Evolutionary conservation across 1,284 basidiomycete species (phyloP), one percentile per base, ranked within the genome.

Genomic region (Agaricales sp.): DNA sequence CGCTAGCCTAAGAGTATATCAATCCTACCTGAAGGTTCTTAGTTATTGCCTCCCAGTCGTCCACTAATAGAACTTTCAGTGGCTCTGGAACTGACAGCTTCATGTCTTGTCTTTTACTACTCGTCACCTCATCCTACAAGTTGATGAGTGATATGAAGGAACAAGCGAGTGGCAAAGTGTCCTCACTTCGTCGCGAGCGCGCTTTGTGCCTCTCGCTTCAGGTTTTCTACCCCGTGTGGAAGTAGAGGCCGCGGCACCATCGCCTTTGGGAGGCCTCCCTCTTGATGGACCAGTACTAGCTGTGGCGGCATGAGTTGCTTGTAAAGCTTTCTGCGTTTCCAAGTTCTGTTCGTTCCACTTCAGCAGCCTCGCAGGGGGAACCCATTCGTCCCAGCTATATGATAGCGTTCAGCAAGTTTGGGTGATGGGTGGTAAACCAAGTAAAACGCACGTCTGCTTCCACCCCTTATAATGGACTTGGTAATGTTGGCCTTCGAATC

Each of bases 381-480:
- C 95, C 92, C 92, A 98, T 73, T 99, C 95, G 68, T 98, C 95
- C 95, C 95, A 98, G 53, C 91, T 95, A 50, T 41, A 46, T 14
- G 43, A 46, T 20, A 43, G 43, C 43, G 46, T 51, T 25, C 24
- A 35, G 16, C 8, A 22, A 41, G 12, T 22, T 25, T 35, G 22
- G 52, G 35, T 39, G 26, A 18, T 48, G 38, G 8, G 49, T 44
- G 8, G 8, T n/a, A 8, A 30, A 35, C 44, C 52, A 47, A 39
- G 8, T 37, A 39, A 12, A n/a, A 77, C 91, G 65, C 63, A 94
- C 84, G 90, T 94, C 67, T 93, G 89, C 66, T 98, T 99, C 96
- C 96, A 99, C 3, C 96, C 96, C 64, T 96, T 94, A 74, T 99
- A 99, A 67, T 99, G 96, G 20, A 99, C 94, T 55, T 89, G 85